Percentiles rank a stretch among this genome's conserved stretches.
phyloP scores from a whole-genome alignment of 805 yeast genomes.

The Metschnikowia proteae region DNA sequence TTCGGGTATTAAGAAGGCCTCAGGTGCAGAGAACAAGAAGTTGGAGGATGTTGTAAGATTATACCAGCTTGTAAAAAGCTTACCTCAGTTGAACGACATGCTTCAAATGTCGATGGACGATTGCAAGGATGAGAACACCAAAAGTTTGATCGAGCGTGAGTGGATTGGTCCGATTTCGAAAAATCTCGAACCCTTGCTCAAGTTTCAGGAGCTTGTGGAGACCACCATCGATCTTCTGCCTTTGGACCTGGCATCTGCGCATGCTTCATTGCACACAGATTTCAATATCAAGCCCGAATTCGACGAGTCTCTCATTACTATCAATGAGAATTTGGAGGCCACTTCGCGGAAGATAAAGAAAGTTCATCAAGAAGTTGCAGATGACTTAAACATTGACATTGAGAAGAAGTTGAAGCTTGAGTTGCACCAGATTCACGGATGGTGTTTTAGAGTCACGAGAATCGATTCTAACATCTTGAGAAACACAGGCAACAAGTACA shows the following conservation, averaged over 20 bases:
- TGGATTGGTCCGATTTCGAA: slow-evolving; percentile 61
- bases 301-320: slow-evolving; percentile 66
- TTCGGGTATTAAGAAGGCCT: slow-evolving; percentile 26
- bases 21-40: slow-evolving; percentile 47
- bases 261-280: slow-evolving; percentile 50
- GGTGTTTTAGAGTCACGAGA: slow-evolving; percentile 92
- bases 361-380: slow-evolving; percentile 63
- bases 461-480: slow-evolving; percentile 81
- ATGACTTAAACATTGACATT: slow-evolving; percentile 73
- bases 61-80: slow-evolving; percentile 68
- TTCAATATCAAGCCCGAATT: slow-evolving; percentile 86
- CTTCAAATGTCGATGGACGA: slow-evolving; percentile 44
- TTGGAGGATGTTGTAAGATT: slow-evolving; percentile 87
- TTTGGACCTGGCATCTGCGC: slow-evolving; percentile 49
- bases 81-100: slow-evolving; percentile 65
- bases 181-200: slow-evolving; percentile 49
- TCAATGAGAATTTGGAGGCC: slow-evolving; percentile 54
- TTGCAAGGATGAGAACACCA: slow-evolving; percentile 23
- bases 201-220: slow-evolving; percentile 82
- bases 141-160: slow-evolving; percentile 38
- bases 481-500: slow-evolving; percentile 51
- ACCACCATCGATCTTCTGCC: slow-evolving; percentile 87
- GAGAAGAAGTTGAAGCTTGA: slow-evolving; percentile 90
- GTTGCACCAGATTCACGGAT: slow-evolving; percentile 82
- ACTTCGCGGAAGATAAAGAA: slow-evolving; percentile 52